phyloP scores from a whole-genome alignment of 192 early-diverging fungal species.

The Coemansia sp. region DNA sequence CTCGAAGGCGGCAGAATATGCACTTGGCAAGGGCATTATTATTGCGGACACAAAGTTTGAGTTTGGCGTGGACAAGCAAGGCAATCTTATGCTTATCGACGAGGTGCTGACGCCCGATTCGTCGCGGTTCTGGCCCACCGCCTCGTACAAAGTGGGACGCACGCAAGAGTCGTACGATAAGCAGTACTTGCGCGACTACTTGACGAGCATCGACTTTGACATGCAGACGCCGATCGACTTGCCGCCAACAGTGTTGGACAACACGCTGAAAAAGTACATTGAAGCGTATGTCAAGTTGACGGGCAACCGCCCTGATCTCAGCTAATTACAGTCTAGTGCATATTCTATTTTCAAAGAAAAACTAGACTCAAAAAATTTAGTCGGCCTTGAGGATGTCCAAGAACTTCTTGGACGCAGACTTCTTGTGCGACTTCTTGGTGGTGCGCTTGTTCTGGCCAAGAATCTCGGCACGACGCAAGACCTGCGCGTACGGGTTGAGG shows the following conservation, averaged over 20 bases:
- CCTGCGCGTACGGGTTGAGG: constrained; percentile 96
- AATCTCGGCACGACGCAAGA: constrained; percentile 77
- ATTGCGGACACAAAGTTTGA: constrained; percentile 99
- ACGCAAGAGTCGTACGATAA: constrained; percentile 93
- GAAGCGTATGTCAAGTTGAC: constrained; percentile 87
- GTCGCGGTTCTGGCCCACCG: constrained; percentile 94
- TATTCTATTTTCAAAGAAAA: background rate
- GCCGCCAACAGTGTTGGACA: constrained; percentile 76
- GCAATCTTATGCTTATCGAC: constrained; percentile 83
- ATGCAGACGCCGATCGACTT: constrained; percentile 75
- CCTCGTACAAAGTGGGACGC: constrained; percentile 73
- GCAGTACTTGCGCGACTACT: constrained; percentile 95
- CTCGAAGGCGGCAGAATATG: constrained; percentile 79
- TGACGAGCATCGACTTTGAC: constrained; percentile 85
- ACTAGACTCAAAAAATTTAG: constrained; percentile 13
- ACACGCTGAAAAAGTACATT: constrained; percentile 89
- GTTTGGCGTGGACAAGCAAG: constrained; percentile 89
- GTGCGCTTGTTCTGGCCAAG: constrained; percentile 59
- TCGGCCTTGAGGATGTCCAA: constrained; percentile 57
- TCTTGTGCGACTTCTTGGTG: constrained; percentile 62
- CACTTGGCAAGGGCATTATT: constrained; percentile 81
- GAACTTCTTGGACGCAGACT: constrained; percentile 52
- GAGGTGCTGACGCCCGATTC: constrained; percentile 99
- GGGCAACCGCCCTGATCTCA: constrained; percentile 63
- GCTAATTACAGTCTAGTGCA: constrained; percentile 14